Conservation (phyloP, 78 protist species). For the Trichosphaerium sp. region DNA sequence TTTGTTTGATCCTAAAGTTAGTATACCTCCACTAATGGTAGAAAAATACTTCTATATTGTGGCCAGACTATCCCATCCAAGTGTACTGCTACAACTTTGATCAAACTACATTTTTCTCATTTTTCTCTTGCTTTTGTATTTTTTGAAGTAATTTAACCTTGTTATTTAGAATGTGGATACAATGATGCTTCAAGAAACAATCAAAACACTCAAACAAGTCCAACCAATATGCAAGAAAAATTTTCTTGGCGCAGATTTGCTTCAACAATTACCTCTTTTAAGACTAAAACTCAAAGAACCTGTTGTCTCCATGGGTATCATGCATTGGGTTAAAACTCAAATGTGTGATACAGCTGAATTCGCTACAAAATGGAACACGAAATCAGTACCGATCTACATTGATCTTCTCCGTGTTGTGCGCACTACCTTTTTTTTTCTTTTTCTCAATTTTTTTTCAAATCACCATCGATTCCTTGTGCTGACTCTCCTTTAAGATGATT, state of each 20-base stretch:
- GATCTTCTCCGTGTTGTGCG: slow-evolving; percentile 38
- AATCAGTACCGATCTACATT: slow-evolving; percentile 27
- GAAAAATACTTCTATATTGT: slow-evolving; percentile 24
- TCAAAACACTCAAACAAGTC: slow-evolving; percentile 11
- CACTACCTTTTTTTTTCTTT: background rate
- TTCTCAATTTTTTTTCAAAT: background rate
- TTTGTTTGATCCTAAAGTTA: slow-evolving; percentile 23
- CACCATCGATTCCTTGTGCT: too few relatives aligned
- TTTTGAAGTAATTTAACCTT: background rate
- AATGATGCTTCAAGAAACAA: slow-evolving; percentile 3
- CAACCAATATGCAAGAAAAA: slow-evolving; percentile 18
- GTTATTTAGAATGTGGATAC: background rate
- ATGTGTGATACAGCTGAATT: slow-evolving; percentile 7
- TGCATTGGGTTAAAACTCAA: slow-evolving; percentile 31
- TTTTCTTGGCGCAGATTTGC: slow-evolving; percentile 35
- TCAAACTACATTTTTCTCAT: too few relatives aligned
- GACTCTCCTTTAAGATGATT: too few relatives aligned
- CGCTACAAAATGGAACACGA: slow-evolving; percentile 21
- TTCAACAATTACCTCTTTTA: background rate
- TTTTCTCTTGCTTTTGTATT: too few relatives aligned
- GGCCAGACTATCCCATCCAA: too few relatives aligned
- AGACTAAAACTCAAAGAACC: slow-evolving; percentile 10
- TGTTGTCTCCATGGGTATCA: slow-evolving; percentile 31
- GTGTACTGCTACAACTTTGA: too few relatives aligned
- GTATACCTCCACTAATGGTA: slow-evolving; percentile 1